Evolutionary conservation across 2,329 filamentous ascomycete genomes (phyloP), one percentile per base, ranked within the genome.

Genomic region (Colletotrichum coccodes): DNA sequence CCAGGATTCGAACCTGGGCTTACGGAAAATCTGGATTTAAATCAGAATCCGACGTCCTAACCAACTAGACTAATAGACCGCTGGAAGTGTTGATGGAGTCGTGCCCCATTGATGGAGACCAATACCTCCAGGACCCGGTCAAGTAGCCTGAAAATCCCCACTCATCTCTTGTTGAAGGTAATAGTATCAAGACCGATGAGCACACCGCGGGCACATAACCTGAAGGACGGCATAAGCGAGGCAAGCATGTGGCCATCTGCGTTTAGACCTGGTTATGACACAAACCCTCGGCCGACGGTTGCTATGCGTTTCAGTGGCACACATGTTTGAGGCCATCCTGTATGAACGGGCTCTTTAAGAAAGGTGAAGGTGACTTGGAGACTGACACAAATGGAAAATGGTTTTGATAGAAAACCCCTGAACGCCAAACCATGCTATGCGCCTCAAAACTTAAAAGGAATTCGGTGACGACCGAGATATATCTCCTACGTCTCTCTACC

Each of bases 401-500:
- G 26, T 8, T 44, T 44, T n/a, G 46, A 57, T 30, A 34, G 11
- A 50, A 46, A 18, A 69, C 61, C 56, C 67, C 56, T 38, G 7
- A 63, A 70, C 67, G 57, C 67, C 67, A 34, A 63, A 68, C 67
- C 63, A 70, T 70, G 63, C 67, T 67, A 70, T 70, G 57, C 63
- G 67, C 63, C 67, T 16, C 18, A 26, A 26, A 6, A 28, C 30
- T 26, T 9, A 26, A 52, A 49, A 58, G 28, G 54, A 54, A 21
- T 42, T 52, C 52, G 59, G 50, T 40, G 28, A 66, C 21, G 54
- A 60, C 49, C 66, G 46, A 32, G 9, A 64, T n/a, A 42, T 16
- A 36, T 36, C 32, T 40, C 4, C 21, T 26, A 16, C 18, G 88
- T 85, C 87, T 89, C 75, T 28, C 7, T n/a, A 16, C 18, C 2